Evolutionary conservation across 139 green algal genomes (phyloP).

Genomic region (Tetradesmus obliquus): DNA sequence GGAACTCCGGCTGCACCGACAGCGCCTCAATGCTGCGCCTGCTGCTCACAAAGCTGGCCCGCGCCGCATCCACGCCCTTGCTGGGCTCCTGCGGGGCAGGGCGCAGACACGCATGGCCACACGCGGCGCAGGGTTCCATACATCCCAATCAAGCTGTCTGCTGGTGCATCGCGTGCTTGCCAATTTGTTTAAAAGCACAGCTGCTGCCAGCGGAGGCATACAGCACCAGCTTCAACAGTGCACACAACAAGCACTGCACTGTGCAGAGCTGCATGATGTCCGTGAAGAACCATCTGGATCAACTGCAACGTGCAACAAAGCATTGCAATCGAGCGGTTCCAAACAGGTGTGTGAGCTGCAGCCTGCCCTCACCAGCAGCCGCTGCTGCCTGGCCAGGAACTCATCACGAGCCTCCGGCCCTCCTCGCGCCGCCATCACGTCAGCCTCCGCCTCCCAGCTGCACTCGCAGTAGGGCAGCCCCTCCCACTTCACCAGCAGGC

Average conservation of each 20-base stretch:
- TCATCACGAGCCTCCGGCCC: constrained; percentile 29
- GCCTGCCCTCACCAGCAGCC: constrained; percentile 4
- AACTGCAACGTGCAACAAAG: too few species aligned
- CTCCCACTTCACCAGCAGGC: constrained; percentile 93
- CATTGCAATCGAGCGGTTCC: too few species aligned
- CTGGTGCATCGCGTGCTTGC: neutral
- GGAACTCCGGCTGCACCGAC: constrained; percentile 82
- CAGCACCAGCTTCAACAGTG: too few species aligned
- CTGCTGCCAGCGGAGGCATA: too few species aligned
- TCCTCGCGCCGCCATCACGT: constrained; percentile 46
- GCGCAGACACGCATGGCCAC: too few species aligned
- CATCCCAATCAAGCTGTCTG: neutral
- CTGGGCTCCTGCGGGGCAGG: constrained; percentile 54
- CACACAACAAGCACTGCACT: too few species aligned
- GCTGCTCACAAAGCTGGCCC: constrained; percentile 68
- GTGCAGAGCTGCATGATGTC: too few species aligned
- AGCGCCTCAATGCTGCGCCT: constrained; percentile 63
- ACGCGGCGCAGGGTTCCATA: too few species aligned
- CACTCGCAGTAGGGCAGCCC: constrained; percentile 92
- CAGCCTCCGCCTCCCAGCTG: constrained; percentile 86
- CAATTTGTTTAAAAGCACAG: too few species aligned
- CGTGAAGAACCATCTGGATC: too few species aligned
- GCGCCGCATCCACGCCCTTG: constrained; percentile 67
- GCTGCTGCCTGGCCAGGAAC: constrained; percentile 36
- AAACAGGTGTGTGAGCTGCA: neutral